These are phyloP conservation scores for Papiliotrema fonsecae DNA, from an alignment of 1,284 basidiomycete species.

Conservation along the genomic window DNA sequence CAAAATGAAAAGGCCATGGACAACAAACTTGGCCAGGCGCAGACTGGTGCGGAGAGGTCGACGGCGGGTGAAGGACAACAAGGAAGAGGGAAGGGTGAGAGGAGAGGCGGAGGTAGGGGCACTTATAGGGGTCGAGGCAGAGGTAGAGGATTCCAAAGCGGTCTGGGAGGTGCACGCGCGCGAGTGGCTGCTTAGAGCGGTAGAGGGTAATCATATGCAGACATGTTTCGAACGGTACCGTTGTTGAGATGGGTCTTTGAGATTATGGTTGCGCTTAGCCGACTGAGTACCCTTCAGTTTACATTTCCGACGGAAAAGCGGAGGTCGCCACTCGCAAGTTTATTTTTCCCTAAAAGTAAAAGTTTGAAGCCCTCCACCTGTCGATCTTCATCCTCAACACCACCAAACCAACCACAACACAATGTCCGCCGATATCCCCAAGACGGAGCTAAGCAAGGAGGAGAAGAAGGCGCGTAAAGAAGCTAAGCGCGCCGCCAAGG, in stretches of 20 bases:
- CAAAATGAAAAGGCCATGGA: constrained; percentile 95
- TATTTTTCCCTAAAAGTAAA: too few species aligned
- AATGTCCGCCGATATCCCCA: constrained; percentile 35
- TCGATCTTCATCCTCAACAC: too few species aligned
- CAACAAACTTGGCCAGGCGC: constrained; percentile 70
- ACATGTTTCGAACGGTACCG: too few species aligned
- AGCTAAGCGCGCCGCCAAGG: constrained; percentile 24
- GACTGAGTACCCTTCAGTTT: too few species aligned
- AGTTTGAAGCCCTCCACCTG: too few species aligned
- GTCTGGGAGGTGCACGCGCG: neutral
- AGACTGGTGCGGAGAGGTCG: constrained; percentile 57
- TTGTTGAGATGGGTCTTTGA: too few species aligned
- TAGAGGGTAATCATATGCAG: too few species aligned
- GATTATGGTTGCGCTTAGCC: too few species aligned
- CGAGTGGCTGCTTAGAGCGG: constrained; percentile 1
- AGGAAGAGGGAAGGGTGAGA: constrained; percentile 30
- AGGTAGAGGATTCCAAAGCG: constrained; percentile 23
- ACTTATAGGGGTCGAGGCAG: constrained; percentile 19
- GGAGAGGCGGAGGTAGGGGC: constrained; percentile 35
- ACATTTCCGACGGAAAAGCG: too few species aligned
- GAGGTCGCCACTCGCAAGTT: too few species aligned
- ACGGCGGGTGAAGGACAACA: constrained; percentile 39
- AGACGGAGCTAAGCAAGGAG: constrained; percentile 31
- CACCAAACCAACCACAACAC: too few species aligned
- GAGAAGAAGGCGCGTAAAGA: constrained; percentile 31